These are phyloP conservation scores for Arachis monticola DNA, from an alignment of 331 rosid species.

Conservation along the genomic window DNA sequence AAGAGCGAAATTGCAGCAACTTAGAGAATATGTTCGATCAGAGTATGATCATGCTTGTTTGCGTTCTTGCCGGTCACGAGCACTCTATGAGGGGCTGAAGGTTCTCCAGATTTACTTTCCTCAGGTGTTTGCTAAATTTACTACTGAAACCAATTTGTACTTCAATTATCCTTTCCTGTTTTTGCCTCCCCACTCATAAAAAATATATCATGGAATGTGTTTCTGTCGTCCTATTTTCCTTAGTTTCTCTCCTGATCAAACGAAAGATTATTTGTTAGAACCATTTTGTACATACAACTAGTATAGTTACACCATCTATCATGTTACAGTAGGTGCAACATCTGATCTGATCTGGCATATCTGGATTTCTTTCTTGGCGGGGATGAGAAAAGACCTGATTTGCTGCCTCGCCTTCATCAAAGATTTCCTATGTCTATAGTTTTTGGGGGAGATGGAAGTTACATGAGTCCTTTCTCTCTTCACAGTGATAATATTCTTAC, in stretches of 20 bases:
- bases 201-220: neutral
- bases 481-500: conserved; percentile 85
- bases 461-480: conserved; percentile 86
- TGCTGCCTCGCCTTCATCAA: conserved; percentile 83
- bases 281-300: neutral
- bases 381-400: conserved; percentile 93
- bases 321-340: conserved; percentile 80
- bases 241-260: conserved; percentile 5
- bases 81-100: conserved; percentile 96
- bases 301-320: conserved; percentile 7
- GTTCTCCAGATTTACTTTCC: conserved; percentile 47
- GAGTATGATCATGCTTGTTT: conserved; percentile 97
- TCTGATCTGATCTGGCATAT: conserved; percentile 93
- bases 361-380: conserved; percentile 97
- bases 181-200: too few species aligned
- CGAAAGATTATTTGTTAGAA: conserved; percentile 28
- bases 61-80: conserved; percentile 96
- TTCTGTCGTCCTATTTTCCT: conserved; percentile 16
- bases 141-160: neutral
- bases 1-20: conserved; percentile 77
- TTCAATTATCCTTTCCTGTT: neutral
- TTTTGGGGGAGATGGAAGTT: conserved; percentile 99
- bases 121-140: conserved; percentile 32
- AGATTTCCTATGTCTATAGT: conserved; percentile 86
- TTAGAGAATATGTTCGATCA: conserved; percentile 94